Evolutionary conservation across 176 grass and related monocot genomes (phyloP).

Genomic region (Oryza coarctata): DNA sequence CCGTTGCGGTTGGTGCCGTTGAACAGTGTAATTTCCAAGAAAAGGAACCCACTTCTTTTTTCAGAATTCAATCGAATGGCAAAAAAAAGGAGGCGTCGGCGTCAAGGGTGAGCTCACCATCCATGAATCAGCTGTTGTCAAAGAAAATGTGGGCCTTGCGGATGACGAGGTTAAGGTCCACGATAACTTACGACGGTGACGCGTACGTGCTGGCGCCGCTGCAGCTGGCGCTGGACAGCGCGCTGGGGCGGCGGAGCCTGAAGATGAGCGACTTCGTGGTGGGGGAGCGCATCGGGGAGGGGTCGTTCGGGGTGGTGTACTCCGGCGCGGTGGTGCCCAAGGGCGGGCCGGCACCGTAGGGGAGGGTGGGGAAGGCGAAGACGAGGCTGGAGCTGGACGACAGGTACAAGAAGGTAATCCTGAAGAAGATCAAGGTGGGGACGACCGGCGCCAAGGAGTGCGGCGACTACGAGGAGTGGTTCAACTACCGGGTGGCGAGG

Average conservation of each 20-base stretch:
- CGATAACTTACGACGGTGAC: too few species aligned
- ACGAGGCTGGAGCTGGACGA: conserved; percentile 56
- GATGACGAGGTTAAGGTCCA: too few species aligned
- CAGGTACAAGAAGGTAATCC: conserved; percentile 83
- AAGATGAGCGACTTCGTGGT: conserved; percentile 88
- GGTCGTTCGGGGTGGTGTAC: conserved; percentile 86
- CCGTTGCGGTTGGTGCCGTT: too few species aligned
- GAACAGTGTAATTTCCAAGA: too few species aligned
- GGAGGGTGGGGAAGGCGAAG: conserved; percentile 39
- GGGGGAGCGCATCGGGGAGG: conserved; percentile 82
- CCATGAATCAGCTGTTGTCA: too few species aligned
- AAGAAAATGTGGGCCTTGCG: too few species aligned
- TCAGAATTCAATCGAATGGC: too few species aligned
- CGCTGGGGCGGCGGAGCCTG: conserved; percentile 71
- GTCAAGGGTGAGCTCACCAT: too few species aligned
- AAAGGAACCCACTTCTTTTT: too few species aligned
- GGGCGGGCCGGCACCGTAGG: conserved; percentile 36
- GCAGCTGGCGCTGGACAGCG: conserved; percentile 69
- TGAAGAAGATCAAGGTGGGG: conserved; percentile 90
- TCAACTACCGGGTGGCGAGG: conserved; percentile 89
- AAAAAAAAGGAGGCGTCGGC: too few species aligned
- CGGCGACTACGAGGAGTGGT: conserved; percentile 98
- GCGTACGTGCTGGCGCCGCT: conserved; percentile 78
- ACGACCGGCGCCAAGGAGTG: conserved; percentile 78
- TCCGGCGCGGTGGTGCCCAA: conserved; percentile 67